Evolutionary conservation across 139 green algal genomes (phyloP).

Genomic region (Volvox reticuliferus): DNA sequence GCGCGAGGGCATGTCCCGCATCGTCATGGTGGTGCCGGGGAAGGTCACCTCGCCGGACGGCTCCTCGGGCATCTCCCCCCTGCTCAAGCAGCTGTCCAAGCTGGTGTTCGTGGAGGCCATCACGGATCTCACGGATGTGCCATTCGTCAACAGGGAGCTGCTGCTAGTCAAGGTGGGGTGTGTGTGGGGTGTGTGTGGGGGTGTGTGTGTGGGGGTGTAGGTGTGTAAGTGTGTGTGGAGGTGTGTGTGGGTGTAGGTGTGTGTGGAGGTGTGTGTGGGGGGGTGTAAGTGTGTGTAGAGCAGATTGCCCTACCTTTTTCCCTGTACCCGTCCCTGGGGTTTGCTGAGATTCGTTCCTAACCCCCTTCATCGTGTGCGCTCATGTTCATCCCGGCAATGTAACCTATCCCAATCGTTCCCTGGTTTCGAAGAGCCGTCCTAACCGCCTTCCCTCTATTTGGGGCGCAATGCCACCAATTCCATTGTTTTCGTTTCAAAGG

Average conservation of each 20-base stretch:
- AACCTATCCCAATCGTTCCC: too few species aligned
- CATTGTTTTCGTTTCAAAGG: slow-evolving; percentile 49
- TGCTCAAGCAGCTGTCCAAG: slow-evolving; percentile 96
- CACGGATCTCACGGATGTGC: slow-evolving; percentile 81
- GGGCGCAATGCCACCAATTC: too few species aligned
- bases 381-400: too few species aligned
- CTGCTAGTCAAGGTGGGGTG: slow-evolving; percentile 94
- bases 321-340: too few species aligned
- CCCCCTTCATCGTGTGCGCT: too few species aligned
- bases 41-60: background rate
- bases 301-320: too few species aligned
- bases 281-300: too few species aligned
- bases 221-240: too few species aligned
- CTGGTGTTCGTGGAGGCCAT: slow-evolving; percentile 87
- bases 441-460: too few species aligned
- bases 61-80: slow-evolving; percentile 77
- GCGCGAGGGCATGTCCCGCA: slow-evolving; percentile 84
- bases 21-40: slow-evolving; percentile 96
- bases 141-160: slow-evolving; percentile 91
- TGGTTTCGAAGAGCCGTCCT: too few species aligned
- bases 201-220: background rate
- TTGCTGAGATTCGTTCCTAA: too few species aligned
- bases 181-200: background rate
- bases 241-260: background rate
- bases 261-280: background rate